A percentile compares a stretch with the other conserved stretches of the same genome.
phyloP scores from a whole-genome alignment of 2,329 filamentous ascomycete genomes.

The Dothistroma septosporum region DNA sequence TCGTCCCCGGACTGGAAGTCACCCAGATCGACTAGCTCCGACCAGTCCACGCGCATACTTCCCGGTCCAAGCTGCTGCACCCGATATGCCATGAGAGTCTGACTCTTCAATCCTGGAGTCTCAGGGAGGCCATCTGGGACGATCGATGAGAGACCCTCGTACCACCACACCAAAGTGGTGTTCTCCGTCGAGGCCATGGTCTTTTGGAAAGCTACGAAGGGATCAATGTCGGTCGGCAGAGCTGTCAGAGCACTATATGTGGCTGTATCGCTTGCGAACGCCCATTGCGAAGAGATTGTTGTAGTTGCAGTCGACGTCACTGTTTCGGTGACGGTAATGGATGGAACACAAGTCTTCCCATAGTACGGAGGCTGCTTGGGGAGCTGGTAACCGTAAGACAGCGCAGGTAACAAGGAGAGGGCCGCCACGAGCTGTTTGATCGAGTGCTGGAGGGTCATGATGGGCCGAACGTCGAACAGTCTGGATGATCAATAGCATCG shows the following conservation, averaged over 20 bases:
- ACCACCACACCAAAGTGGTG: background rate
- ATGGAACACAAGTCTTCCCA: no score
- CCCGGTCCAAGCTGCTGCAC: background rate
- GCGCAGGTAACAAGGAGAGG: no score
- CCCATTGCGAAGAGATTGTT: background rate
- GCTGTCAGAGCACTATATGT: background rate
- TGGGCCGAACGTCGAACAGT: no score
- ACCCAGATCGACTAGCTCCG: background rate
- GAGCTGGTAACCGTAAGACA: no score
- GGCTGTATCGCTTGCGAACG: background rate
- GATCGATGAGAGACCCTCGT: background rate
- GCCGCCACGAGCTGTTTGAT: no score
- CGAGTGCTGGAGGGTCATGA: no score
- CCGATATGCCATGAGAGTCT: background rate
- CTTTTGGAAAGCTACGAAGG: background rate
- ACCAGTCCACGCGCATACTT: background rate
- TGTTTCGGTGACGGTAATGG: no score
- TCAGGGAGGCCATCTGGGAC: background rate
- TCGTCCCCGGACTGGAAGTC: background rate
- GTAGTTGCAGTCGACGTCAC: background rate
- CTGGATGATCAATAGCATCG: no score
- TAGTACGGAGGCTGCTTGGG: no score
- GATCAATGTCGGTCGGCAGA: background rate
- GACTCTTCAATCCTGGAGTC: background rate
- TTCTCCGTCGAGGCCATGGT: background rate